Base-by-base conservation (phyloP, 108 stramenopile genomes). In the Conticribra weissflogii region DNA sequence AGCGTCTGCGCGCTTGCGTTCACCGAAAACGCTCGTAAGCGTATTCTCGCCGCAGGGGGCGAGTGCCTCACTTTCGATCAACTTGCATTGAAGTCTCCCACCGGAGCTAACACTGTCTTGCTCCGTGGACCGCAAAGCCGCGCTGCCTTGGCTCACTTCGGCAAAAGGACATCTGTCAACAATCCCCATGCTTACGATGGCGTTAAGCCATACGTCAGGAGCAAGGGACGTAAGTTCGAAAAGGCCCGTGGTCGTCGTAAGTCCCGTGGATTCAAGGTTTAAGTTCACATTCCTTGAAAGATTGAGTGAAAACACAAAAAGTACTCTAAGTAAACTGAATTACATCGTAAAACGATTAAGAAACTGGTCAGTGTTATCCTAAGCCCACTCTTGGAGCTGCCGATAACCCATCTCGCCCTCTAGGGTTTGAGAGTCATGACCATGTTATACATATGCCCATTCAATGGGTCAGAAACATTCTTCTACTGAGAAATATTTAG, bases 201-300 rank as follows among this genome's bases (percentile, higher is more conserved):
- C 68, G 93, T 94, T 89, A 98, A 98, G 89, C 99, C 99, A 18
- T 98, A 96, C 76, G 96, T 97, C 59, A 95, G 97, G 78, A 87
- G 91, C 84, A 98, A 98, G 85, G 99, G 99, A 81, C 92, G 98
- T 87, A 99, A 99, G 86, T 99, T 99, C 90, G 99, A 99, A 90
- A 87, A 87, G 71, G 99, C 99, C 66, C 98, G 99, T 90, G 98
- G 98, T 79, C 97, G 98, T 74, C 97, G 99, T 91, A 79, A 84
- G 54, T 94, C 92, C 59, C 83, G 91, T 72, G 98, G 99, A 58
- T 98, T 98, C 97, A 98, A 98, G 95, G 93, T 98, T 31, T 96
- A 97, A 91, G 49, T 47, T 63, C 18, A 34, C 52, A 33, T 29
- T 56, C 27, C 32, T 70, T 45, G 25, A 45, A 19, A 12, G 31